These are phyloP conservation scores for Epichloe sylvatica DNA, from an alignment of 2,329 filamentous ascomycete species.

Conservation along the genomic window DNA sequence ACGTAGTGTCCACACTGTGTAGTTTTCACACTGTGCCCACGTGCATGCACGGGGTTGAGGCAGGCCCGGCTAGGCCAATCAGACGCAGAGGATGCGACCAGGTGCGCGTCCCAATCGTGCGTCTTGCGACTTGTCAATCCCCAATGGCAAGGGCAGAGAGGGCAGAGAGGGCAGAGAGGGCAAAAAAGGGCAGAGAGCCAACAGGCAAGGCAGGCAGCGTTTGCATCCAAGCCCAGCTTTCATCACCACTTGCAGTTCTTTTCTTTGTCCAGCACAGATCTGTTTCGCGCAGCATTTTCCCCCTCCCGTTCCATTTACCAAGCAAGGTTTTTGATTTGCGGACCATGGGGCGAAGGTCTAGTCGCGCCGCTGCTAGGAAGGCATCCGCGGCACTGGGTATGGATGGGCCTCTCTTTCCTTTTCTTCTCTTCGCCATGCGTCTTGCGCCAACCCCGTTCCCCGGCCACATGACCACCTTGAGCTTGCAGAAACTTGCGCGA, in stretches of 20 bases:
- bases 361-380: slow-evolving; percentile 39
- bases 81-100: slow-evolving; percentile 9
- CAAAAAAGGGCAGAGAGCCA: not conserved
- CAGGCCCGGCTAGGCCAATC: slow-evolving; percentile 13
- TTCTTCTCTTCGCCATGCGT: not conserved
- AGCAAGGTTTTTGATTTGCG: not conserved
- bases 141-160: not conserved
- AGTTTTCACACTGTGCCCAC: slow-evolving; percentile 6
- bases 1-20: slow-evolving; percentile 10
- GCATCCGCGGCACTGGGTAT: slow-evolving; percentile 39
- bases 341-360: slow-evolving; percentile 30
- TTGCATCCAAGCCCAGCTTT: not conserved
- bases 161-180: too few species aligned
- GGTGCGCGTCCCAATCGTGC: slow-evolving; percentile 15
- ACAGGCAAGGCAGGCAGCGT: not conserved
- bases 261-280: not conserved
- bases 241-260: not conserved
- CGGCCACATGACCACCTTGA: not conserved
- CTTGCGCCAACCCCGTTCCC: not conserved
- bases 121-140: not conserved
- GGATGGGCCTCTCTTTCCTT: slow-evolving; percentile 19
- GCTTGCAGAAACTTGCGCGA: not conserved
- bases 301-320: not conserved
- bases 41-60: not conserved
- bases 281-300: not conserved